Evolutionary conservation across 768 basidiomycete species (phyloP).

Genomic region (Daedaleopsis nitida): DNA sequence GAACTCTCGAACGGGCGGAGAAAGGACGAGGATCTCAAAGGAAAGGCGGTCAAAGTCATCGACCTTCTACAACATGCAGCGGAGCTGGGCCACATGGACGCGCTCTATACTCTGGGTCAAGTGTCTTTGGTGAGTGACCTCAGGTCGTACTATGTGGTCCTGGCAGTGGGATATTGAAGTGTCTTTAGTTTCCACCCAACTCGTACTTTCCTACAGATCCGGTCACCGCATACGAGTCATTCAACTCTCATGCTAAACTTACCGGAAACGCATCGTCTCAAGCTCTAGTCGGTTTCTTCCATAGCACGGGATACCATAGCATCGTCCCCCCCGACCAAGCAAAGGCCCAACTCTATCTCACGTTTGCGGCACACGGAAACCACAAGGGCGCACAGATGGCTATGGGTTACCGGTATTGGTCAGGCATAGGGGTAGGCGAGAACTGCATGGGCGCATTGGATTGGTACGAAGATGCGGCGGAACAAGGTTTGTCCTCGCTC

Average conservation of each 20-base stretch:
- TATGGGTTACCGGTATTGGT: constrained; percentile 92
- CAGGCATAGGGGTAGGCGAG: constrained; percentile 89
- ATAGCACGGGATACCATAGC: constrained; percentile 80
- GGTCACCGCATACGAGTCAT: constrained; percentile 61
- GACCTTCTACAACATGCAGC: constrained; percentile 81
- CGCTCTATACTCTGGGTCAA: constrained; percentile 65
- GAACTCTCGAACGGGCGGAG: constrained; percentile 40
- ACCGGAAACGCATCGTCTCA: constrained; percentile 90
- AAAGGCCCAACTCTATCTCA: constrained; percentile 88
- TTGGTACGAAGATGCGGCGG: constrained; percentile 91
- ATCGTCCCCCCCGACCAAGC: constrained; percentile 69
- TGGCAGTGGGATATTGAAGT: background rate
- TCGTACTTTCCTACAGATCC: constrained; percentile 64
- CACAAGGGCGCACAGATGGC: constrained; percentile 91
- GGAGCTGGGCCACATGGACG: constrained; percentile 75
- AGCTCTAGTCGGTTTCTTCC: constrained; percentile 82
- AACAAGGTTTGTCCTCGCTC: constrained; percentile 56
- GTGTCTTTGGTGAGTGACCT: constrained; percentile 60
- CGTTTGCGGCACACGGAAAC: constrained; percentile 89
- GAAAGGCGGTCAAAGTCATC: constrained; percentile 79
- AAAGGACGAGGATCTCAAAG: constrained; percentile 65
- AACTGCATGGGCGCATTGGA: constrained; percentile 80
- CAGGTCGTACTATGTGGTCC: background rate
- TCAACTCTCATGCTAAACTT: constrained; percentile 58
- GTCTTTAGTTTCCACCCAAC: constrained; percentile 70